phyloP scores from a whole-genome alignment of 352 stramenopile species.

The Thalassiosira sp. region DNA sequence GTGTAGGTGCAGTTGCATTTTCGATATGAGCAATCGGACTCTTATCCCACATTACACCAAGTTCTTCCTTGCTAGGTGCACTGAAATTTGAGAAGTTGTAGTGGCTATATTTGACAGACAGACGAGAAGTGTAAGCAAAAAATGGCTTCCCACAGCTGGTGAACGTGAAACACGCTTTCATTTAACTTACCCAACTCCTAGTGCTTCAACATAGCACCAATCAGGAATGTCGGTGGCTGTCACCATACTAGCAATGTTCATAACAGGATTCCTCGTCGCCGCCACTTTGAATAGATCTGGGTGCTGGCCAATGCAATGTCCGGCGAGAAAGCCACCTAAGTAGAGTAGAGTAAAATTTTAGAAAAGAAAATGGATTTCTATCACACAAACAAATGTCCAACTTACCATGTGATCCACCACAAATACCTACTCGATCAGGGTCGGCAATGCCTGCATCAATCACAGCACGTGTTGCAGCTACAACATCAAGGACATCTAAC shows the following conservation, averaged over 20 bases:
- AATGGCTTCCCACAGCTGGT: too few relatives aligned
- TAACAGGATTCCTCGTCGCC: constrained; percentile 88
- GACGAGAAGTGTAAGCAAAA: neutral
- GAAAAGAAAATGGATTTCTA: neutral
- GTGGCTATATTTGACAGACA: constrained; percentile 12
- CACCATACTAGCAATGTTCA: constrained; percentile 92
- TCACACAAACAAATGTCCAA: neutral
- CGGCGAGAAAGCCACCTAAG: constrained; percentile 88
- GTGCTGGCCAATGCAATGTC: constrained; percentile 91
- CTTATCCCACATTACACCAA: constrained; percentile 88
- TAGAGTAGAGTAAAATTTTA: neutral
- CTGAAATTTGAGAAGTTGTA: constrained; percentile 88
- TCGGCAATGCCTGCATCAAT: constrained; percentile 85
- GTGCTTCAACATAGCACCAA: constrained; percentile 89
- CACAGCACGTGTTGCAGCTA: constrained; percentile 84
- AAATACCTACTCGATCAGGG: constrained; percentile 87
- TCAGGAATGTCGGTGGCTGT: constrained; percentile 96
- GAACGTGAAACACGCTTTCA: too few relatives aligned
- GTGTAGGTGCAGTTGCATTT: constrained; percentile 87
- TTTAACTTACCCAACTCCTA: constrained; percentile 64
- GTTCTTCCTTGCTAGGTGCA: constrained; percentile 63
- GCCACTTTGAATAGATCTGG: constrained; percentile 92
- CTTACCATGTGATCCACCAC: constrained; percentile 91
- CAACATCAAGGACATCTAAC: constrained; percentile 92
- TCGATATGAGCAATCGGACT: constrained; percentile 86